Conservation (phyloP, 2,329 filamentous ascomycete genomes). For the Purpureocillium takamizusanense region DNA sequence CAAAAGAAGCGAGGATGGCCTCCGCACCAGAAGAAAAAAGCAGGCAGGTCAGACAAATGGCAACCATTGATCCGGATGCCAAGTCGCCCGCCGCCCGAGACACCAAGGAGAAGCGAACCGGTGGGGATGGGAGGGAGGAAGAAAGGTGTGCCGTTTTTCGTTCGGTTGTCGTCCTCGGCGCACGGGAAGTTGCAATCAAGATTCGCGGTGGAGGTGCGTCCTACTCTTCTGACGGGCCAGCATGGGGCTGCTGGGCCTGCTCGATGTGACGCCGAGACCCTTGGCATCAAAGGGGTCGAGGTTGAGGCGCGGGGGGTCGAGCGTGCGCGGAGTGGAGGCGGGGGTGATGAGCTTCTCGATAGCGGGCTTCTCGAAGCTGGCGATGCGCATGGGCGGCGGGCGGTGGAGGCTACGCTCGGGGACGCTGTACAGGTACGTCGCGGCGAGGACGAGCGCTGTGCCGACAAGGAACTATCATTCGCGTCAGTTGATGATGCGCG, state of each 20-base stretch:
- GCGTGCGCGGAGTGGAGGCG: conserved; percentile 17
- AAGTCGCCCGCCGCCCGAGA: too few relatives aligned
- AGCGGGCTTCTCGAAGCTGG: conserved; percentile 67
- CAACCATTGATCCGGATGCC: too few relatives aligned
- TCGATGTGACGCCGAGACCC: conserved; percentile 31
- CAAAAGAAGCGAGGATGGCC: too few relatives aligned
- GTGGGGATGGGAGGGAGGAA: too few relatives aligned
- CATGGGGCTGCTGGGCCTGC: conserved; percentile 37
- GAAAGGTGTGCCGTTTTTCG: too few relatives aligned
- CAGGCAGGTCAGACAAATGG: too few relatives aligned
- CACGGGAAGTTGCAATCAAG: conserved; percentile 18
- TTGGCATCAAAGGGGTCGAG: conserved; percentile 32
- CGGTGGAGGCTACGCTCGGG: conserved; percentile 47
- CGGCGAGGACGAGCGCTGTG: conserved; percentile 66
- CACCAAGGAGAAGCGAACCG: too few relatives aligned
- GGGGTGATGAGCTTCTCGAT: conserved; percentile 40
- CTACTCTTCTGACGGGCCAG: conserved; percentile 28
- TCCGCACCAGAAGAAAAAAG: too few relatives aligned
- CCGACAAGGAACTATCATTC: conserved; percentile 68
- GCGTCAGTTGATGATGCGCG: too few relatives aligned
- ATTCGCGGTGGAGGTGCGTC: conserved; percentile 26
- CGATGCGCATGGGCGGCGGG: conserved; percentile 59
- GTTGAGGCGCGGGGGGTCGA: conserved; percentile 22
- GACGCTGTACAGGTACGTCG: conserved; percentile 78
- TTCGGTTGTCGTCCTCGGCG: not conserved